Conservation (phyloP, 2,329 filamentous ascomycete genomes). For the Blumeriella jaapii region DNA sequence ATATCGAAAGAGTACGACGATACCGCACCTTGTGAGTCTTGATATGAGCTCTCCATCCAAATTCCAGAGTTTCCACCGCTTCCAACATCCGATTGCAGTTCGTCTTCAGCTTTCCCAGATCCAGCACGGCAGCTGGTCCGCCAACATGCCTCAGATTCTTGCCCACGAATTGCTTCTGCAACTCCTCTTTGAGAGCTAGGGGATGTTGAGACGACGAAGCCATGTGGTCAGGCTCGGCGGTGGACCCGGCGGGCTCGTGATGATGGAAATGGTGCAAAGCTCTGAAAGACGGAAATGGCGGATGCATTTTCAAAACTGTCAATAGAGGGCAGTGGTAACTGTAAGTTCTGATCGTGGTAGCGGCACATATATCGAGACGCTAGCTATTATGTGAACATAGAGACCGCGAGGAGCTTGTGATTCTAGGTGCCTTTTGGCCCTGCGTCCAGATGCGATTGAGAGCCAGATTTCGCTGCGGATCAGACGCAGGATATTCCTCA, state of each 20-base stretch:
- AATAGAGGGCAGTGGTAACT: too few relatives aligned
- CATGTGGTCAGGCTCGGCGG: too few relatives aligned
- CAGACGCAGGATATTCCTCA: too few relatives aligned
- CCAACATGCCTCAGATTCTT: constrained; percentile 47
- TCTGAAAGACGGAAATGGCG: background rate
- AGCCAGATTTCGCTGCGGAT: too few relatives aligned
- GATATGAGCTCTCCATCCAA: constrained; percentile 65
- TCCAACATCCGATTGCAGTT: constrained; percentile 66
- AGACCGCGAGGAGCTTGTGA: too few relatives aligned
- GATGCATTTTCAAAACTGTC: background rate
- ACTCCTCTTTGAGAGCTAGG: constrained; percentile 28
- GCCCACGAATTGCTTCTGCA: constrained; percentile 41
- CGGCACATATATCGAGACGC: too few relatives aligned
- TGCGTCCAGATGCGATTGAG: too few relatives aligned
- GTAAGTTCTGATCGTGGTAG: too few relatives aligned
- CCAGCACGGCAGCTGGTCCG: constrained; percentile 57
- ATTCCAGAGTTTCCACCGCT: constrained; percentile 43
- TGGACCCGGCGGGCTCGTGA: background rate
- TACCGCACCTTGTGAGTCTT: constrained; percentile 66
- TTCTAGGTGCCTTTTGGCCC: too few relatives aligned
- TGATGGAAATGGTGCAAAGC: constrained; percentile 1
- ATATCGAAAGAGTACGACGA: too few relatives aligned
- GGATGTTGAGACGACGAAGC: constrained; percentile 18
- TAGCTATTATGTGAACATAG: too few relatives aligned
- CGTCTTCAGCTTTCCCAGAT: constrained; percentile 50